A percentile compares a stretch with the other conserved stretches of the same genome.
These are phyloP conservation scores for Musa beccarii DNA, from an alignment of 176 grass and related monocot species.

Conservation along the genomic window DNA sequence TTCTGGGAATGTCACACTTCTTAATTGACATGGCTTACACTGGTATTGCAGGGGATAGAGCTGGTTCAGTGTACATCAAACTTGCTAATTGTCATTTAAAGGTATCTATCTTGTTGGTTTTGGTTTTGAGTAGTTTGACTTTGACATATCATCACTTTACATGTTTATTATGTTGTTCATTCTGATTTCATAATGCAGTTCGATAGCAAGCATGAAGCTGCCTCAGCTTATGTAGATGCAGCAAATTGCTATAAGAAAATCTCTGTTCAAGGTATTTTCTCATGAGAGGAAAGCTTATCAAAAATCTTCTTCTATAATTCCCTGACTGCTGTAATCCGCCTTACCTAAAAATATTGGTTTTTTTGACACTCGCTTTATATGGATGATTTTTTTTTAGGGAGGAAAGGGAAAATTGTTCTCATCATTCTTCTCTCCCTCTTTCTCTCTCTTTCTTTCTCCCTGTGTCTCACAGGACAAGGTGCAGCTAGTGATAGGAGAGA, in stretches of 20 bases:
- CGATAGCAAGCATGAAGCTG: slow-evolving; percentile 88
- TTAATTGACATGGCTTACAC: too few relatives aligned
- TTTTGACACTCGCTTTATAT: too few relatives aligned
- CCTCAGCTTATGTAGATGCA: slow-evolving; percentile 72
- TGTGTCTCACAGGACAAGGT: too few relatives aligned
- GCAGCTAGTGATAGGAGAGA: too few relatives aligned
- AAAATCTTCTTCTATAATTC: not conserved
- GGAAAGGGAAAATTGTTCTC: too few relatives aligned
- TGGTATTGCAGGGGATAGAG: slow-evolving; percentile 60
- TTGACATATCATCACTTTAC: not conserved
- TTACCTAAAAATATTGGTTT: too few relatives aligned
- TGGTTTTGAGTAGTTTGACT: not conserved
- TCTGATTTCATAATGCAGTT: slow-evolving; percentile 28
- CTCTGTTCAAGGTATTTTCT: slow-evolving; percentile 42
- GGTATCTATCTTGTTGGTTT: slow-evolving; percentile 31
- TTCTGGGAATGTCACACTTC: not conserved
- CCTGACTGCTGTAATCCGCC: not conserved
- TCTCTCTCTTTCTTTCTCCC: not conserved
- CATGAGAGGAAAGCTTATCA: not conserved
- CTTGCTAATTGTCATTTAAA: slow-evolving; percentile 84
- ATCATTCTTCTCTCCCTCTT: too few relatives aligned
- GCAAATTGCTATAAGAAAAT: slow-evolving; percentile 97
- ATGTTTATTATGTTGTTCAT: not conserved
- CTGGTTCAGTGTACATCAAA: slow-evolving; percentile 75
- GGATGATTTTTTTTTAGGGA: too few relatives aligned